These are phyloP conservation scores for Candida tibetensis DNA, from an alignment of 805 yeast genomes.

Conservation along the genomic window DNA sequence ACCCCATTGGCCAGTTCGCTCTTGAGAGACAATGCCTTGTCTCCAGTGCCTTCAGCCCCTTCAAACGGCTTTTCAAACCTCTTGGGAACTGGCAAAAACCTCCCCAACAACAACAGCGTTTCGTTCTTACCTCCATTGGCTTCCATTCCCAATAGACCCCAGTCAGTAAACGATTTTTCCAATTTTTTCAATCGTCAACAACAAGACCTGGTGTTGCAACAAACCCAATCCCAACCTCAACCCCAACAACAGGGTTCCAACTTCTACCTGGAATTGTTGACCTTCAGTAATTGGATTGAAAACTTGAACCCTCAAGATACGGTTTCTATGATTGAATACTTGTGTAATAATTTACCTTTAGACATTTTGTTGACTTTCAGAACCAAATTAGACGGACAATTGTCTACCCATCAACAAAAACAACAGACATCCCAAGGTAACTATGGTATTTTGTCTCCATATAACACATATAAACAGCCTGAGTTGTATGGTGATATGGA, in stretches of 20 bases:
- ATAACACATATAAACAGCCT: conserved; percentile 1
- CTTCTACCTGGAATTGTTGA: conserved; percentile 50
- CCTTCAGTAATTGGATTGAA: conserved; percentile 50
- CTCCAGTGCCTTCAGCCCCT: conserved; percentile 18
- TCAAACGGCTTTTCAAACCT: conserved; percentile 24
- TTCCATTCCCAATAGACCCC: conserved; percentile 40
- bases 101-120: conserved; percentile 14
- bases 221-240: conserved; percentile 13
- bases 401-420: conserved; percentile 13
- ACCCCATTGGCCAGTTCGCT: conserved; percentile 12
- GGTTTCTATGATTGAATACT: conserved; percentile 51
- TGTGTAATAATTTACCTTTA: conserved; percentile 48
- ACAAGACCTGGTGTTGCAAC: conserved; percentile 22
- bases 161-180: conserved; percentile 39
- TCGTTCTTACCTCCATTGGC: conserved; percentile 28
- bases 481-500: conserved; percentile 17
- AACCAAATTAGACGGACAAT: conserved; percentile 43
- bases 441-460: conserved; percentile 6
- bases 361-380: conserved; percentile 51
- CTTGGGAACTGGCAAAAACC: conserved; percentile 14
- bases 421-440: conserved; percentile 3
- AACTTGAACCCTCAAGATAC: conserved; percentile 51
- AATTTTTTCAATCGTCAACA: conserved; percentile 18
- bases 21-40: conserved; percentile 19
- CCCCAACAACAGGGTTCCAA: conserved; percentile 17